Evolutionary conservation across 179 eudicot species (phyloP).

Genomic region (Silene noctiflora): DNA sequence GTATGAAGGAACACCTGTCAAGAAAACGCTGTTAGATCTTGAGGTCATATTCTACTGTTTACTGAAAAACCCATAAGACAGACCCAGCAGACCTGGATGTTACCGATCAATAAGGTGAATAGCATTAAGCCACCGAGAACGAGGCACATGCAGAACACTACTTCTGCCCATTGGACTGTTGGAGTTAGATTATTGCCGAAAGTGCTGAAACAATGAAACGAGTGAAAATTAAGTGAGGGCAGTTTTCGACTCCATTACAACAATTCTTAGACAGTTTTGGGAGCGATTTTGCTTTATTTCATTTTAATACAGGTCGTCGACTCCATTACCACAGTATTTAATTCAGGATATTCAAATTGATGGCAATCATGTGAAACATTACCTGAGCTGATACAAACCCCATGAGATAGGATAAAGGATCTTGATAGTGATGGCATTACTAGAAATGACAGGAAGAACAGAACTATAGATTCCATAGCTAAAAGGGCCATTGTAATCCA

Average conservation of each 20-base stretch:
- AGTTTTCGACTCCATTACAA: no score
- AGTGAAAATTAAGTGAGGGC: slow-evolving; percentile 19
- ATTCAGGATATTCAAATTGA: no score
- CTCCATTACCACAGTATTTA: no score
- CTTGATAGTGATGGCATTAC: slow-evolving; percentile 62
- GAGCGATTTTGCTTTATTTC: no score
- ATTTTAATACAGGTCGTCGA: no score
- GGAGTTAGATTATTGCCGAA: slow-evolving; percentile 73
- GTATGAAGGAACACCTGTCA: slow-evolving; percentile 54
- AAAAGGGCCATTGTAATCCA: slow-evolving; percentile 55
- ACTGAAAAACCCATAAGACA: neutral
- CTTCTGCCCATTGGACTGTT: slow-evolving; percentile 60
- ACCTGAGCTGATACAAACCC: slow-evolving; percentile 89
- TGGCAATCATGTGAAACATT: no score
- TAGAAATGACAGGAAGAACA: slow-evolving; percentile 75
- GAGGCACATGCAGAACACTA: slow-evolving; percentile 53
- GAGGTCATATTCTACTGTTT: neutral
- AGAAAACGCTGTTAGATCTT: neutral
- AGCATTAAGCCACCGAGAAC: slow-evolving; percentile 82
- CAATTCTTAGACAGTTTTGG: no score
- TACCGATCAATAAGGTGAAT: slow-evolving; percentile 80
- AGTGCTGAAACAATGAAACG: slow-evolving; percentile 45
- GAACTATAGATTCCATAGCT: slow-evolving; percentile 63
- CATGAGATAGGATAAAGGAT: slow-evolving; percentile 76
- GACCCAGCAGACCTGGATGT: slow-evolving; percentile 60